Conservation (phyloP, 2,329 filamentous ascomycete species). For the Cladobotryum protrusum region DNA sequence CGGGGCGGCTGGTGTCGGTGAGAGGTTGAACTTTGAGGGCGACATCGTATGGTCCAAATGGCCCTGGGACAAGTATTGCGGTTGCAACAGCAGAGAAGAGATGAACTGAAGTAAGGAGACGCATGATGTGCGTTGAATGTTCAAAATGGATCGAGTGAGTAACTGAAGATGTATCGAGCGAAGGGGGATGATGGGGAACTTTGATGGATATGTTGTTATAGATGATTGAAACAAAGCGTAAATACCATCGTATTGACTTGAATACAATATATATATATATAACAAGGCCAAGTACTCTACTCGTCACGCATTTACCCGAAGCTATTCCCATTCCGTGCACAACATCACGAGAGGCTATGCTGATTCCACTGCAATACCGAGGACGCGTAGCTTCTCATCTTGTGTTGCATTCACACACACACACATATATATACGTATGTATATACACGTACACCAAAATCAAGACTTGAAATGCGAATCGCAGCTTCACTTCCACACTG, state of each 20-base stretch:
- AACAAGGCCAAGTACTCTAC: too few species aligned
- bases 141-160: background rate
- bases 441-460: too few species aligned
- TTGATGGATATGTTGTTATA: too few species aligned
- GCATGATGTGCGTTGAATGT: conserved; percentile 1
- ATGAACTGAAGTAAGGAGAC: conserved; percentile 12
- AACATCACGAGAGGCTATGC: conserved; percentile 5
- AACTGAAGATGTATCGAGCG: background rate
- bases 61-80: conserved; percentile 22
- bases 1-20: conserved; percentile 25
- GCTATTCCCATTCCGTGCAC: conserved; percentile 7
- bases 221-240: too few species aligned
- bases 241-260: too few species aligned
- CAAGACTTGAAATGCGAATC: too few species aligned
- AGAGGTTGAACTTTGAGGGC: conserved; percentile 20
- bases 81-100: conserved; percentile 13
- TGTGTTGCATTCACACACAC: too few species aligned
- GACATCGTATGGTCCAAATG: conserved; percentile 26
- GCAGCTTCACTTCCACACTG: too few species aligned
- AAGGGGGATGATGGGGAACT: background rate
- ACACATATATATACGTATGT: too few species aligned
- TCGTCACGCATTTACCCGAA: conserved; percentile 13
- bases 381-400: too few species aligned
- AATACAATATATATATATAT: background rate
- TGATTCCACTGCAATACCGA: background rate